Percentiles rank a stretch among this genome's conserved stretches.
These are phyloP conservation scores for Fraxinus sp. DNA, from an alignment of 305 asterid species.

Conservation along the genomic window DNA sequence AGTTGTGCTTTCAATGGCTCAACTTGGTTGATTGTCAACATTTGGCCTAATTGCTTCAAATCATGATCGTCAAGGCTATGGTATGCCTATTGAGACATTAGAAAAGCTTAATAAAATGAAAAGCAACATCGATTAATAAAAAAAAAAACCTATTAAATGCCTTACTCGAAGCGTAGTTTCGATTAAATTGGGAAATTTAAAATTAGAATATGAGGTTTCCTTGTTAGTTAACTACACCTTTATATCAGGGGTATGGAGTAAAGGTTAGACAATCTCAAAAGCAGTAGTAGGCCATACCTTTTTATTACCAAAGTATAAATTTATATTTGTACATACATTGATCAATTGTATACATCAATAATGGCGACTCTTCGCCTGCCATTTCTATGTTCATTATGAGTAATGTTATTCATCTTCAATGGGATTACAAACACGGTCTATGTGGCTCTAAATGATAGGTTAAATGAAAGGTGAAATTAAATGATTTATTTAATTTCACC, in stretches of 20 bases:
- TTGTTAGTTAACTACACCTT: slow-evolving; percentile 25
- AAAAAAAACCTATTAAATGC: neutral
- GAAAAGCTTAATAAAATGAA: no score
- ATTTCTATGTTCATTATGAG: neutral
- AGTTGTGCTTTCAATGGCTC: neutral
- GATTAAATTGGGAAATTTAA: neutral
- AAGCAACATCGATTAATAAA: no score
- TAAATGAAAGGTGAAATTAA: no score
- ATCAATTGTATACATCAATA: slow-evolving; percentile 26
- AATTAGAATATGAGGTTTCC: slow-evolving; percentile 18
- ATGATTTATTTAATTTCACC: no score
- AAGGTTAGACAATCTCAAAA: slow-evolving; percentile 43
- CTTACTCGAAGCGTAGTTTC: neutral
- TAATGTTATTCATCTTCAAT: no score
- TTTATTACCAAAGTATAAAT: slow-evolving; percentile 1
- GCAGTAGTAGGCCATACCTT: slow-evolving; percentile 37
- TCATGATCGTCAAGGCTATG: neutral
- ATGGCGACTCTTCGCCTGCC: slow-evolving; percentile 11
- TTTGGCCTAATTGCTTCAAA: neutral
- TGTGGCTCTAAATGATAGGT: no score
- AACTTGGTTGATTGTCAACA: neutral
- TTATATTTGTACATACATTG: slow-evolving; percentile 13
- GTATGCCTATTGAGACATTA: neutral
- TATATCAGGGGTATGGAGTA: slow-evolving; percentile 33
- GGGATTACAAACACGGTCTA: no score